These are phyloP conservation scores for Saccharomycopsis fibuligera DNA, from an alignment of 805 yeast species.

Conservation along the genomic window DNA sequence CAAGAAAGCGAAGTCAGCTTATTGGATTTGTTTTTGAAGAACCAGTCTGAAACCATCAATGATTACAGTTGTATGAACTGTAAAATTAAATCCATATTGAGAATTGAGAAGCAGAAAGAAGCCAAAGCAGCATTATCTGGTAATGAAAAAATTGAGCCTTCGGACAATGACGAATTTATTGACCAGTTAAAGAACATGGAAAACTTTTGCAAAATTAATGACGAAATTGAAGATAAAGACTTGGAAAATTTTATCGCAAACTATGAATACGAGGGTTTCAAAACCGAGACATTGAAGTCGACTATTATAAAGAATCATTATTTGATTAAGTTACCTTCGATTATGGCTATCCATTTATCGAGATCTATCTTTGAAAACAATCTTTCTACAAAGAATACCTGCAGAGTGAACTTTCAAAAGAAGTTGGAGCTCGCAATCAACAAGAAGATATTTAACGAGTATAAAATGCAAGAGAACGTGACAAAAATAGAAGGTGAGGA, in stretches of 20 bases:
- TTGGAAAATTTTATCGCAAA: conserved; percentile 41
- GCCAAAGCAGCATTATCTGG: conserved; percentile 6
- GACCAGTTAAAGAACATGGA: conserved; percentile 32
- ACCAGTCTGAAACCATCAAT: conserved; percentile 62
- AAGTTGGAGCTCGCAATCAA: conserved; percentile 43
- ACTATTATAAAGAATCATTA: conserved; percentile 61
- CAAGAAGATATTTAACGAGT: conserved; percentile 27
- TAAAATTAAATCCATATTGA: conserved; percentile 40
- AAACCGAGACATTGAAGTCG: conserved; percentile 44
- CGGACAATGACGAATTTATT: conserved; percentile 31
- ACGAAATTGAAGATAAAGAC: conserved; percentile 48
- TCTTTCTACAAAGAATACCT: conserved; percentile 64
- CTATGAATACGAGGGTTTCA: conserved; percentile 40
- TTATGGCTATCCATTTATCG: conserved; percentile 77
- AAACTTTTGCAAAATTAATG: conserved; percentile 46
- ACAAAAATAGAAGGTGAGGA: conserved; percentile 27
- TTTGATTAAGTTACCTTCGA: conserved; percentile 59
- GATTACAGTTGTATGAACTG: conserved; percentile 80
- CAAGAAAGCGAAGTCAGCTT: conserved; percentile 43
- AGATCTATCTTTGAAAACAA: conserved; percentile 72
- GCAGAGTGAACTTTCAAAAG: conserved; percentile 64
- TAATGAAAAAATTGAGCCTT: too few species aligned
- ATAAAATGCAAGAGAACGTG: conserved; percentile 26
- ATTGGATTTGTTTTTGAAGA: conserved; percentile 46
- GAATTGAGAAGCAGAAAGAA: conserved; percentile 27